Percentiles rank a stretch among this genome's conserved stretches.
These are phyloP conservation scores for Tarenaya hassleriana DNA, from an alignment of 345 rosid species.

Conservation along the genomic window DNA sequence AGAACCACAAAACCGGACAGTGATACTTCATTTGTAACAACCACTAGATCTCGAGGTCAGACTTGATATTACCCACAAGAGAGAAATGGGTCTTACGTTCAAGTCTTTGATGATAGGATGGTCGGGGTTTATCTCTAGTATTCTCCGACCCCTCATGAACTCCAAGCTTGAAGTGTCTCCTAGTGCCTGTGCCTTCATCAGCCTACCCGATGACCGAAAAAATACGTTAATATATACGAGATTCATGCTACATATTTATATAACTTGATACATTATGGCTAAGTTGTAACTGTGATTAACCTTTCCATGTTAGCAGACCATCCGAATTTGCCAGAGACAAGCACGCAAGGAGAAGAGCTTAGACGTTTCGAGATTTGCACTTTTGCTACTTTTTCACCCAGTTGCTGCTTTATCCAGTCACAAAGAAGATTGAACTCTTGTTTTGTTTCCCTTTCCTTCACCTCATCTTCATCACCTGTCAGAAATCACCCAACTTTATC, in stretches of 20 bases:
- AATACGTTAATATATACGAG: neutral
- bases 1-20: no score
- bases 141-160: slow-evolving; percentile 97
- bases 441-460: slow-evolving; percentile 69
- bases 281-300: slow-evolving; percentile 30
- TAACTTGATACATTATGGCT: neutral
- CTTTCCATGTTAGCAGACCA: slow-evolving; percentile 99
- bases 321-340: slow-evolving; percentile 95
- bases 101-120: slow-evolving; percentile 90
- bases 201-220: slow-evolving; percentile 34
- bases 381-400: slow-evolving; percentile 91
- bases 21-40: no score
- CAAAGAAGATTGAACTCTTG: slow-evolving; percentile 79
- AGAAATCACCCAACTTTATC: neutral
- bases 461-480: slow-evolving; percentile 93
- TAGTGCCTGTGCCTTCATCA: slow-evolving; percentile 99
- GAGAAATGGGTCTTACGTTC: slow-evolving; percentile 44
- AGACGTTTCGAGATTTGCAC: slow-evolving; percentile 92
- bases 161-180: slow-evolving; percentile 95
- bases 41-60: neutral
- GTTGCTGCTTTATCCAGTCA: slow-evolving; percentile 97
- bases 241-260: neutral
- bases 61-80: neutral
- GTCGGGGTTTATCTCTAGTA: slow-evolving; percentile 85
- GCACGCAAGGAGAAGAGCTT: slow-evolving; percentile 94